These are phyloP conservation scores for Fusarium sp. DNA, from an alignment of 2,329 filamentous ascomycete species.

Conservation along the genomic window DNA sequence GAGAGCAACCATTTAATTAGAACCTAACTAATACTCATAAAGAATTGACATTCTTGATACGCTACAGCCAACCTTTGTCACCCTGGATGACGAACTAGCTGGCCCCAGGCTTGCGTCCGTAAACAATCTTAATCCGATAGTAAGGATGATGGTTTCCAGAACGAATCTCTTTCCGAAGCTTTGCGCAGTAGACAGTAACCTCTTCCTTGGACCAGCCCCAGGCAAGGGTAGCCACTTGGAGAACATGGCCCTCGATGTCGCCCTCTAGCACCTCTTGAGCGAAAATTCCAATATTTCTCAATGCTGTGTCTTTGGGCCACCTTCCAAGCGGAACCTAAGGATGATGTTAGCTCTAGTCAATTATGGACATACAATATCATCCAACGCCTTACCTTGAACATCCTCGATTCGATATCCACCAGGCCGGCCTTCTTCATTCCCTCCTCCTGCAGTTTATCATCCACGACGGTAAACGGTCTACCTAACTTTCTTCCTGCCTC, in stretches of 20 bases:
- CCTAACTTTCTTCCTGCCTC: slow-evolving; percentile 48
- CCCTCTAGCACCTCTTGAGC: slow-evolving; percentile 50
- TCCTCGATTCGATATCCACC: slow-evolving; percentile 16
- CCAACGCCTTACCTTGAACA: slow-evolving; percentile 1
- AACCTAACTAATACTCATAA: too few species aligned
- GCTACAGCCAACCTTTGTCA: too few species aligned
- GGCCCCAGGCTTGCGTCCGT: slow-evolving; percentile 20
- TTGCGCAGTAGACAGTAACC: slow-evolving; percentile 51
- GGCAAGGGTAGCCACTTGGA: slow-evolving; percentile 50
- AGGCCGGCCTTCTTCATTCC: slow-evolving; percentile 23
- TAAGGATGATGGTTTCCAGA: slow-evolving; percentile 42
- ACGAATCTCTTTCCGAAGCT: slow-evolving; percentile 50
- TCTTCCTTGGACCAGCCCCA: slow-evolving; percentile 54
- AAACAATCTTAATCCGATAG: slow-evolving; percentile 46
- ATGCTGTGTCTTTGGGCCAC: slow-evolving; percentile 23
- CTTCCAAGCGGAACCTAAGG: slow-evolving; percentile 17
- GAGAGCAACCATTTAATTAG: too few species aligned
- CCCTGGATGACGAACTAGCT: too few species aligned
- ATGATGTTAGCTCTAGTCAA: background rate
- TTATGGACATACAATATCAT: too few species aligned
- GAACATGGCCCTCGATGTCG: slow-evolving; percentile 52
- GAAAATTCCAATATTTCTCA: slow-evolving; percentile 38
- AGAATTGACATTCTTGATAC: too few species aligned
- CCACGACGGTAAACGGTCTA: slow-evolving; percentile 40
- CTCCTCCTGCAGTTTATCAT: slow-evolving; percentile 15